Conservation (phyloP, 768 basidiomycete genomes). For the Pholiota molesta region DNA sequence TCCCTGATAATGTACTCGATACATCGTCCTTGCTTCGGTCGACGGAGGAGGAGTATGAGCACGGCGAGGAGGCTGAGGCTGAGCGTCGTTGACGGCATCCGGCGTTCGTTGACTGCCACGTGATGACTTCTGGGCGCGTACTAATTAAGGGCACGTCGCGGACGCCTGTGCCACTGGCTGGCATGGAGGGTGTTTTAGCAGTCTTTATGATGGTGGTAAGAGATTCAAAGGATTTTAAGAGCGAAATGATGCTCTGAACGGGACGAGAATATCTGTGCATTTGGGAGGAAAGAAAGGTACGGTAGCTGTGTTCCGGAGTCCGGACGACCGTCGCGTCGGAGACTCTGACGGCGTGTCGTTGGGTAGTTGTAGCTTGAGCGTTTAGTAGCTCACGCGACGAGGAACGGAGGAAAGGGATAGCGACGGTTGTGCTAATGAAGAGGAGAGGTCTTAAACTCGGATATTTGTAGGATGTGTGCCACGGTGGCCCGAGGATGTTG, state of each 20-base stretch:
- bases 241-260: background rate
- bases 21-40: background rate
- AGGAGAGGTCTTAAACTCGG: background rate
- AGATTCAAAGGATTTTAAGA: background rate
- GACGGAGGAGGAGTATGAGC: background rate
- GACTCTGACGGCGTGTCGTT: background rate
- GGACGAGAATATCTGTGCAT: background rate
- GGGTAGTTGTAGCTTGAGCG: background rate
- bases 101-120: constrained; percentile 18
- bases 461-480: constrained; percentile 7
- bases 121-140: constrained; percentile 21
- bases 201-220: background rate
- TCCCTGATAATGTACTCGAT: background rate
- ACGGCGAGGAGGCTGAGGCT: background rate
- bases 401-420: background rate
- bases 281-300: background rate
- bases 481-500: constrained; percentile 10
- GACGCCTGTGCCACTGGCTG: constrained; percentile 7
- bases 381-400: background rate
- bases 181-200: background rate
- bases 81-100: background rate
- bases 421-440: background rate
- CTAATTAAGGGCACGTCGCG: constrained; percentile 12
- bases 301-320: constrained; percentile 5
- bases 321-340: constrained; percentile 14